Percentiles rank a stretch among this genome's conserved stretches.
phyloP scores from a whole-genome alignment of 1,284 basidiomycete genomes.

The Fomes fomentarius region DNA sequence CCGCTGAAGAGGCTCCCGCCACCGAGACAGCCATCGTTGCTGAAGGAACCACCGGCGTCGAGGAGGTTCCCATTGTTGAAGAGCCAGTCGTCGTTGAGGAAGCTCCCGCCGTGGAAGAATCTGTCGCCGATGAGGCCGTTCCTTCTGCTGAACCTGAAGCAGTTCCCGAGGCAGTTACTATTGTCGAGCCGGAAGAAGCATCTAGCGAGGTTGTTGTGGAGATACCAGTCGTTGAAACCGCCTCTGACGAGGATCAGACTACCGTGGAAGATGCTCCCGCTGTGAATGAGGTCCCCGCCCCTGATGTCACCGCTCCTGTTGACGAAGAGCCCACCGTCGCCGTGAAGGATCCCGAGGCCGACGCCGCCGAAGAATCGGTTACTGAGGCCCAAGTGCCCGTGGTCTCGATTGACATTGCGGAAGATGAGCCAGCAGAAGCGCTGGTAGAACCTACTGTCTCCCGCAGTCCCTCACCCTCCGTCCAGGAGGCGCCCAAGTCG shows the following conservation, averaged over 20 bases:
- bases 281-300: constrained; percentile 5
- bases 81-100: neutral
- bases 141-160: neutral
- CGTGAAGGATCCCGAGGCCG: constrained; percentile 2
- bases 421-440: neutral
- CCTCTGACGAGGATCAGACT: neutral
- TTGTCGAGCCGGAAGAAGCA: neutral
- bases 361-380: neutral
- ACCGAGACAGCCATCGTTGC: neutral
- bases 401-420: constrained; percentile 11
- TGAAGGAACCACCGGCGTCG: constrained; percentile 4
- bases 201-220: neutral
- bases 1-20: constrained; percentile 1
- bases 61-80: constrained; percentile 3
- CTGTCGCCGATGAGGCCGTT: constrained; percentile 4
- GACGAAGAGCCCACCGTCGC: too few species aligned
- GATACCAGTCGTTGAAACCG: neutral
- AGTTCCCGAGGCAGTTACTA: neutral
- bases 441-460: neutral
- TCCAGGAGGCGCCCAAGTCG: constrained; percentile 37
- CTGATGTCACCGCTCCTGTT: neutral
- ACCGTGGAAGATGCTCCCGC: constrained; percentile 2
- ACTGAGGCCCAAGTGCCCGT: constrained; percentile 9
- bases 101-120: neutral
- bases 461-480: constrained; percentile 18